phyloP scores from a whole-genome alignment of 176 grass and related monocot genomes.

The Thinopyrum elongatum region DNA sequence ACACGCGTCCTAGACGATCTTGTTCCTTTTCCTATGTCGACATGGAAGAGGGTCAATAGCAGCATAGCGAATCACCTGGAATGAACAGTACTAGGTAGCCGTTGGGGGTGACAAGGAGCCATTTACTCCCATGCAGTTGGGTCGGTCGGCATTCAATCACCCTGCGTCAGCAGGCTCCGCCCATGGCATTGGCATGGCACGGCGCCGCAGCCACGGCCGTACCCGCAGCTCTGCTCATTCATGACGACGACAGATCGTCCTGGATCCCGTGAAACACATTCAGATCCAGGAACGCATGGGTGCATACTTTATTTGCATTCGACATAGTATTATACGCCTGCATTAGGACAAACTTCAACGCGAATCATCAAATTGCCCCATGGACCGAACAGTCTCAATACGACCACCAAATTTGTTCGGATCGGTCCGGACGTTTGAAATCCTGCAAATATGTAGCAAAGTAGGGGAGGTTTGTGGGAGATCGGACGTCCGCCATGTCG shows the following conservation, averaged over 20 bases:
- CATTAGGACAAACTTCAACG: too few species aligned
- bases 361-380: too few species aligned
- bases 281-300: neutral
- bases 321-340: too few species aligned
- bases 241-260: neutral
- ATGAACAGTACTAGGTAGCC: slow-evolving; percentile 18
- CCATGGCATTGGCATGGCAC: neutral
- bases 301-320: too few species aligned
- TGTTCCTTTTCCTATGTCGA: neutral
- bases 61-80: neutral
- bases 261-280: neutral
- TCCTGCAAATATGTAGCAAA: too few species aligned
- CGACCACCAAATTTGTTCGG: too few species aligned
- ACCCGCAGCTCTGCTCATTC: neutral
- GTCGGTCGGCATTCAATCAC: slow-evolving; percentile 1
- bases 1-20: neutral
- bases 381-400: too few species aligned
- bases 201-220: neutral
- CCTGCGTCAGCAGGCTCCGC: slow-evolving; percentile 28
- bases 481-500: too few species aligned
- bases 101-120: slow-evolving; percentile 4
- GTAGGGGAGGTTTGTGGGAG: too few species aligned
- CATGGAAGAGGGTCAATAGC: neutral
- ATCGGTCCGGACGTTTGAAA: too few species aligned
- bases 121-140: slow-evolving; percentile 29